phyloP scores from a whole-genome alignment of 1,284 basidiomycete genomes.

The Gomphus sp. region DNA sequence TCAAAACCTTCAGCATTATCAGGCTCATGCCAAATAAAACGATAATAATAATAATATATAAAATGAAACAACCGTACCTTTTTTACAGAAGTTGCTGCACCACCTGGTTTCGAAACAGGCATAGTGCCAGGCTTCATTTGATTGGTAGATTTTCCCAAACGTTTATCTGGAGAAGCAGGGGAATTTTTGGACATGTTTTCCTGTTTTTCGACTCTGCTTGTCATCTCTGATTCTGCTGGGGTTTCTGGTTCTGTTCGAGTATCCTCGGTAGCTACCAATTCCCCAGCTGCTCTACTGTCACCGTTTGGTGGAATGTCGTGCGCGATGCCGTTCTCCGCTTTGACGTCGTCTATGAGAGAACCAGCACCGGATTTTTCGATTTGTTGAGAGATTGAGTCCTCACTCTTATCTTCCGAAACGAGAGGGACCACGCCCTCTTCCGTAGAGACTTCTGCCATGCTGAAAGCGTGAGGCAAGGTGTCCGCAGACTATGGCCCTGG shows the following conservation, averaged over 20 bases:
- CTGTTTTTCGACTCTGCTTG: slow-evolving; percentile 9
- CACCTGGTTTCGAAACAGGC: background rate
- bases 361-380: slow-evolving; percentile 10
- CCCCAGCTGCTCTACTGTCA: slow-evolving; percentile 8
- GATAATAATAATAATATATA: too few species aligned
- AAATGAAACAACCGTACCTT: background rate
- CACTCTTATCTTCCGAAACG: slow-evolving; percentile 4
- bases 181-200: slow-evolving; percentile 13
- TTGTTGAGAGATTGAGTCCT: background rate
- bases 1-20: background rate
- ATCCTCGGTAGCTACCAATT: slow-evolving; percentile 12
- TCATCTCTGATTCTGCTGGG: slow-evolving; percentile 10
- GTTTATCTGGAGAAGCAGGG: background rate
- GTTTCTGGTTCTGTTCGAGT: slow-evolving; percentile 12
- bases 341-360: slow-evolving; percentile 18
- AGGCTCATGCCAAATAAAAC: background rate
- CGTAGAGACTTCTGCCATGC: slow-evolving; percentile 7
- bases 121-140: background rate
- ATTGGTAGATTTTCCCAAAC: slow-evolving; percentile 7
- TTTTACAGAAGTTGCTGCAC: background rate
- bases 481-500: background rate
- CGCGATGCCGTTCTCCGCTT: background rate
- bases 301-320: slow-evolving; percentile 16
- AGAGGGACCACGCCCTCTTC: background rate
- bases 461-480: slow-evolving; percentile 6